Evolutionary conservation across 2,329 filamentous ascomycete genomes (phyloP).

Genomic region (Fusarium liriodendri): DNA sequence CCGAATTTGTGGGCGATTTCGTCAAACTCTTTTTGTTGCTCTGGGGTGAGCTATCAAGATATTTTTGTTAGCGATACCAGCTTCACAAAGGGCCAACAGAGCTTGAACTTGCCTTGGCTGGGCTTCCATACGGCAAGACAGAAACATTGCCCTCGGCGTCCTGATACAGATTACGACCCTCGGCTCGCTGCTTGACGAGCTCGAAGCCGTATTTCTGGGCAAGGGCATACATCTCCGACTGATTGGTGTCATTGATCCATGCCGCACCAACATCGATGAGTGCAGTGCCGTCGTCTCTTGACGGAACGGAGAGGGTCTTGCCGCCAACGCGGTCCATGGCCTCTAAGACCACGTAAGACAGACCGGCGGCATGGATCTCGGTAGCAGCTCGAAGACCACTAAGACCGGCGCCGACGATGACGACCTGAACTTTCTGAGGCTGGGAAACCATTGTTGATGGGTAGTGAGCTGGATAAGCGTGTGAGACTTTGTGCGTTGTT

Average conservation of each 20-base stretch:
- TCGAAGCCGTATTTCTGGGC: slow-evolving; percentile 11
- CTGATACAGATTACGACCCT: background rate
- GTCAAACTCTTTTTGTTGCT: background rate
- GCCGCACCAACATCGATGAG: slow-evolving; percentile 21
- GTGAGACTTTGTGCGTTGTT: background rate
- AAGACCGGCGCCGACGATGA: slow-evolving; percentile 39
- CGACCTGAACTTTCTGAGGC: background rate
- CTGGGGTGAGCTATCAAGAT: background rate
- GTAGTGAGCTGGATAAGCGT: background rate
- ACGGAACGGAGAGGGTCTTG: slow-evolving; percentile 44
- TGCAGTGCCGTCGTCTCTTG: rapidly evolving
- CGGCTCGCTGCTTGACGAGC: background rate
- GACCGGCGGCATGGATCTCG: slow-evolving; percentile 45
- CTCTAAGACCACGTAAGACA: slow-evolving; percentile 56
- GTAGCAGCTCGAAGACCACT: slow-evolving; percentile 48
- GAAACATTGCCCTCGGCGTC: background rate
- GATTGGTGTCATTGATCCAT: slow-evolving; percentile 28
- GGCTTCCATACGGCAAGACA: background rate
- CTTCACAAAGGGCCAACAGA: too few relatives aligned
- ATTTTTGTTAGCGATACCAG: background rate
- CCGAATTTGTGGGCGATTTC: background rate
- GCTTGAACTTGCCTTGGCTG: background rate
- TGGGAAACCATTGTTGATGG: background rate
- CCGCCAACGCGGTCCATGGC: slow-evolving; percentile 60
- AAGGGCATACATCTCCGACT: slow-evolving; percentile 13